Evolutionary conservation across 2,329 filamentous ascomycete genomes (phyloP).

Genomic region (Epichloe festucae): DNA sequence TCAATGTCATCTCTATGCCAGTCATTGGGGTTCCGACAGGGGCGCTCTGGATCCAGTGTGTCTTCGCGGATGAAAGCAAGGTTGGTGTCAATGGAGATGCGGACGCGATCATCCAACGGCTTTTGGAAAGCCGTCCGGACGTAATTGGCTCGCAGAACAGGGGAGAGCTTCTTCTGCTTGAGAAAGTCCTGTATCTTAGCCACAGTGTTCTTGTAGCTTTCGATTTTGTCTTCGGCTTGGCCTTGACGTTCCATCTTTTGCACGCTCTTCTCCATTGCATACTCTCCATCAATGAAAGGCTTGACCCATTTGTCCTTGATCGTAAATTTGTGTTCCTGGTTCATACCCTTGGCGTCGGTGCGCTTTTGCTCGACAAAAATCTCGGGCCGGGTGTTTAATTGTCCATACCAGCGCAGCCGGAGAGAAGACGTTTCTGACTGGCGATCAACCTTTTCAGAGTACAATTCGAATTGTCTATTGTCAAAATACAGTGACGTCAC

Average conservation of each 20-base stretch:
- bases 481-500: conserved; percentile 97
- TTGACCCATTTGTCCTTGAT: conserved; percentile 94
- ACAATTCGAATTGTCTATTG: conserved; percentile 72
- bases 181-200: conserved; percentile 71
- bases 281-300: conserved; percentile 72
- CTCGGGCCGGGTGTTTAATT: conserved; percentile 63
- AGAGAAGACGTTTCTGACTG: conserved; percentile 67
- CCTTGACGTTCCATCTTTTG: conserved; percentile 75
- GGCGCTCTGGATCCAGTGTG: conserved; percentile 66
- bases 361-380: conserved; percentile 85
- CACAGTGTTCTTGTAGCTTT: conserved; percentile 58
- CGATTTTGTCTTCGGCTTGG: conserved; percentile 50
- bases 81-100: conserved; percentile 86
- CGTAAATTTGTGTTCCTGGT: conserved; percentile 64
- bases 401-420: conserved; percentile 83
- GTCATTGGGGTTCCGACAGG: conserved; percentile 73
- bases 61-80: conserved; percentile 75
- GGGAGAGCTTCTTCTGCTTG: conserved; percentile 62
- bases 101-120: conserved; percentile 76
- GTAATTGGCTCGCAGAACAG: conserved; percentile 84
- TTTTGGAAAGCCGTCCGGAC: conserved; percentile 93
- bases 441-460: conserved; percentile 71
- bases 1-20: conserved; percentile 94
- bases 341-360: conserved; percentile 61
- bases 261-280: conserved; percentile 83